phyloP scores from a whole-genome alignment of 2,329 filamentous ascomycete genomes.

The Pezicula rhizophila region DNA sequence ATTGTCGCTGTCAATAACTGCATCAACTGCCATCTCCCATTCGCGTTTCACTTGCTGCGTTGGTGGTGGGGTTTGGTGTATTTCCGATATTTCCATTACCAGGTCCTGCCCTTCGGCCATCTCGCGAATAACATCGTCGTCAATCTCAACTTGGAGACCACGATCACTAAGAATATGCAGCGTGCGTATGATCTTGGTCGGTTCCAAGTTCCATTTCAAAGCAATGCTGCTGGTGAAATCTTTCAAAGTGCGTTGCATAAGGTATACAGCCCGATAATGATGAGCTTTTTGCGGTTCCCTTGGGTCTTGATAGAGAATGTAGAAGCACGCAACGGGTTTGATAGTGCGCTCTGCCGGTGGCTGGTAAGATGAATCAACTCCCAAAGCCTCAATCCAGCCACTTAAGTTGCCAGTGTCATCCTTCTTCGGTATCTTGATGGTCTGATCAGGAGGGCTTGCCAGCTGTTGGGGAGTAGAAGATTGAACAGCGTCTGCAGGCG shows the following conservation, averaged over 20 bases:
- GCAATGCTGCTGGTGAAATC: conserved; percentile 71
- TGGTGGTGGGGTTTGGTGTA: conserved; percentile 18
- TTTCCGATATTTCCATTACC: conserved; percentile 56
- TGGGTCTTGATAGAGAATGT: conserved; percentile 56
- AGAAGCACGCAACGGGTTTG: conserved; percentile 83
- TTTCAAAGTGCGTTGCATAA: conserved; percentile 67
- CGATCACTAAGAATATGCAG: conserved; percentile 62
- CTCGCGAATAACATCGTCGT: conserved; percentile 82
- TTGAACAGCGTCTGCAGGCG: conserved; percentile 38
- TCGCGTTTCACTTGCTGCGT: conserved; percentile 42
- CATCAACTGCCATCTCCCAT: conserved; percentile 57
- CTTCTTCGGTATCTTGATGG: conserved; percentile 48
- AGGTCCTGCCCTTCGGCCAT: conserved; percentile 90
- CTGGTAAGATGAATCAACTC: conserved; percentile 80
- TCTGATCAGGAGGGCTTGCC: conserved; percentile 42
- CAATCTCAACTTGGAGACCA: conserved; percentile 77
- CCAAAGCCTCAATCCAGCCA: conserved; percentile 85
- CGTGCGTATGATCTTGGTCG: conserved; percentile 62
- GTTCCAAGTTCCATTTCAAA: conserved; percentile 74
- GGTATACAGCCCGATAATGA: conserved; percentile 79
- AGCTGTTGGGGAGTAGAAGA: conserved; percentile 34
- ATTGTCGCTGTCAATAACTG: conserved; percentile 23
- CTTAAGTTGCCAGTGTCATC: conserved; percentile 61
- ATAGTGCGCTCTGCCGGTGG: conserved; percentile 66
- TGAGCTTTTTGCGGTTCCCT: conserved; percentile 40